Conservation (phyloP, 1,139 yeast species). For the Kurtzmaniella quercitrusa region DNA sequence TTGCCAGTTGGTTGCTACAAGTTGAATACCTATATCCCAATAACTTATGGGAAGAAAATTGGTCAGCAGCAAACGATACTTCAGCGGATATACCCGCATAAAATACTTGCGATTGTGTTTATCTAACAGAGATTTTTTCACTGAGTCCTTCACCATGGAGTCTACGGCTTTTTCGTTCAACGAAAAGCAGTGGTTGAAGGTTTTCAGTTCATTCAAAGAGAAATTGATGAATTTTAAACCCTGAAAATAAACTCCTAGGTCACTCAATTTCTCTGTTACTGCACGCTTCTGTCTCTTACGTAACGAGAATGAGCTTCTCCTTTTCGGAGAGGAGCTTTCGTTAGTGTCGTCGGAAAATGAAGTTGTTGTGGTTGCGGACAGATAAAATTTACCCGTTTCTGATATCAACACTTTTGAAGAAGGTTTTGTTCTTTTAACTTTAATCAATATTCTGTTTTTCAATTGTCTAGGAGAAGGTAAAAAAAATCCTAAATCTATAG, state of each 20-base stretch:
- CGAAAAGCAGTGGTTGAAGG: constrained; percentile 79
- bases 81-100: constrained; percentile 87
- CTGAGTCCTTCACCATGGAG: constrained; percentile 59
- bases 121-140: constrained; percentile 48
- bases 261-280: constrained; percentile 48
- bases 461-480: constrained; percentile 75
- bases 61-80: constrained; percentile 67
- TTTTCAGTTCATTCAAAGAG: constrained; percentile 81
- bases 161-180: constrained; percentile 70
- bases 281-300: constrained; percentile 20
- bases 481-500: constrained; percentile 22
- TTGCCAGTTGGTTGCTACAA: constrained; percentile 98
- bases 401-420: constrained; percentile 15
- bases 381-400: constrained; percentile 20
- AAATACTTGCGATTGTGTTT: constrained; percentile 75
- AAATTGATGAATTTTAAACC: constrained; percentile 81
- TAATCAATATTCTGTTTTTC: constrained; percentile 65
- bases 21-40: constrained; percentile 85
- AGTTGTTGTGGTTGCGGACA: constrained; percentile 25
- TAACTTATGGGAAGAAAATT: constrained; percentile 75
- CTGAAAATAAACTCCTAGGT: constrained; percentile 60
- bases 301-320: constrained; percentile 17
- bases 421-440: constrained; percentile 60
- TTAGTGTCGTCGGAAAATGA: constrained; percentile 48
- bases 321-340: constrained; percentile 8